Evolutionary conservation across 331 rosid genomes (phyloP).

Genomic region (Malus hybrid): DNA sequence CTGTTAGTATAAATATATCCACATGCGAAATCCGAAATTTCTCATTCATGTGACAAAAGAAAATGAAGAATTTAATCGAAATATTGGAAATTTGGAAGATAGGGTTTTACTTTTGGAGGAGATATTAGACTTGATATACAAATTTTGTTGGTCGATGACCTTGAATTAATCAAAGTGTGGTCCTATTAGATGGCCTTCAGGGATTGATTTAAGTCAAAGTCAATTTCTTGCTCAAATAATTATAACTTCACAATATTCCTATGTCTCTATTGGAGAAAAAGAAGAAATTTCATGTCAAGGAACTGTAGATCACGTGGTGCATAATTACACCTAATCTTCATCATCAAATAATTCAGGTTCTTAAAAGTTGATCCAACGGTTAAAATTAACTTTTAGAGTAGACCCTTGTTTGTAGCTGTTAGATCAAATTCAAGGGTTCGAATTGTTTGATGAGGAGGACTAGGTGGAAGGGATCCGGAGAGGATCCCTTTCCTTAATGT

Average conservation of each 20-base stretch:
- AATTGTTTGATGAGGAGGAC: too few species aligned
- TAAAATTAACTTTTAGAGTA: too few species aligned
- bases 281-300: neutral
- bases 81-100: neutral
- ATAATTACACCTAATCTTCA: too few species aligned
- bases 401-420: rapidly evolving
- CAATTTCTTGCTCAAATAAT: neutral
- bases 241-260: neutral
- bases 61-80: neutral
- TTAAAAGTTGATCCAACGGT: too few species aligned
- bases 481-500: too few species aligned
- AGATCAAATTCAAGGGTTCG: too few species aligned
- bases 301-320: neutral
- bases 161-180: neutral
- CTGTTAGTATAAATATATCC: too few species aligned
- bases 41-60: neutral
- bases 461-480: too few species aligned
- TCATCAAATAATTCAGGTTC: rapidly evolving
- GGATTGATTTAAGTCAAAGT: neutral
- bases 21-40: neutral
- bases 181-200: neutral
- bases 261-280: neutral
- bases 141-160: neutral
- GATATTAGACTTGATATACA: neutral
- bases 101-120: neutral